Evolutionary conservation across 2,329 filamentous ascomycete genomes (phyloP).

Genomic region (Aotearoamyces nothofagi): DNA sequence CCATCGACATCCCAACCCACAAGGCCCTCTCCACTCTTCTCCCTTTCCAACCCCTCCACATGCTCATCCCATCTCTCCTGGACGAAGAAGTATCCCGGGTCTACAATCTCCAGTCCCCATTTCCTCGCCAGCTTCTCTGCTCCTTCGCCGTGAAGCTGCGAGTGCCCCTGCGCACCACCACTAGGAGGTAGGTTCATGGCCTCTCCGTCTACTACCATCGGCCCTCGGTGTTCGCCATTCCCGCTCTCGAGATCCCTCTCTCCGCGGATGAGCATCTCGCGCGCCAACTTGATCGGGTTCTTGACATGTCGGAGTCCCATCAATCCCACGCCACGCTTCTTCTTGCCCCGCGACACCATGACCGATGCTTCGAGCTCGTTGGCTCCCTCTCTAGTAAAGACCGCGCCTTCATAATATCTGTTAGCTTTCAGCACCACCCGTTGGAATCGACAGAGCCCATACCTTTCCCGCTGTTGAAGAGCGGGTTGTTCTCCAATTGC

Average conservation of each 20-base stretch:
- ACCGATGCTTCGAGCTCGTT: constrained; percentile 79
- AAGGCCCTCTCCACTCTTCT: constrained; percentile 24
- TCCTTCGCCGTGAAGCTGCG: constrained; percentile 49
- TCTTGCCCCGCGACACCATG: constrained; percentile 61
- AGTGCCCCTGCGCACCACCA: constrained; percentile 45
- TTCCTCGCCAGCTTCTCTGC: constrained; percentile 52
- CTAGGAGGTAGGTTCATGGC: background rate
- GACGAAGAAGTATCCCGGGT: constrained; percentile 62
- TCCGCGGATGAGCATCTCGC: constrained; percentile 52
- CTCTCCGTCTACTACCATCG: constrained; percentile 11
- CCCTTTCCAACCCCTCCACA: constrained; percentile 35
- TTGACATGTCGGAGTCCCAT: constrained; percentile 60
- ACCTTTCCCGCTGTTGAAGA: constrained; percentile 79
- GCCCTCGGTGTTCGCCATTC: constrained; percentile 18
- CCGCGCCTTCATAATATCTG: constrained; percentile 73
- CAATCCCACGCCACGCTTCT: constrained; percentile 66
- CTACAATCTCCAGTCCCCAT: constrained; percentile 58
- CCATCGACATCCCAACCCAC: constrained; percentile 43
- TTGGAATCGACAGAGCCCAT: no score
- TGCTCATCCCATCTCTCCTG: constrained; percentile 69
- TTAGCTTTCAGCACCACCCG: no score
- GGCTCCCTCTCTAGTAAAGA: constrained; percentile 69
- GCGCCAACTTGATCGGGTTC: constrained; percentile 65
- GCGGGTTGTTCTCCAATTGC: constrained; percentile 61
- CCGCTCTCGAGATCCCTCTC: constrained; percentile 40